Evolutionary conservation across 192 early-diverging fungal genomes (phyloP), one percentile per base, ranked within the genome.

Genomic region (Kappamyces sp.): DNA sequence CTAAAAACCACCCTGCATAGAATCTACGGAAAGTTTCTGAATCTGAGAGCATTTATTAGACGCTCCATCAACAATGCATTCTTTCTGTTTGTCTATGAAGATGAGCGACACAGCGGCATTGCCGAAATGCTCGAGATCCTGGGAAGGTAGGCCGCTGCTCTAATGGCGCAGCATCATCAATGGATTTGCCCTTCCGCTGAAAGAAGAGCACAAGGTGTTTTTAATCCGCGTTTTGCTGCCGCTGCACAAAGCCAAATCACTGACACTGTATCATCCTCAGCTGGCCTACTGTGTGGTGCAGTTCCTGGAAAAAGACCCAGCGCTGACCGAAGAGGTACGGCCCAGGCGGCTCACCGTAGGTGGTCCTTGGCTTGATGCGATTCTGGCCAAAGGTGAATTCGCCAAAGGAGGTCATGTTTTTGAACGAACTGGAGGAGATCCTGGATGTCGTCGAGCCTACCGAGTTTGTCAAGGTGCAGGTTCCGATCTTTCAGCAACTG

Each of bases 311-410:
- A 99, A 99, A 71, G 97, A 99, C 64, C 92, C 94, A 2, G 62
- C 83, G 10, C 74, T 99, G 50, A 94, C 94, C 13, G 82, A 87
- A 57, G 90, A 92, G 74, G 89, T 92, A 74, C 52, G 50, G 12
- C 15, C 3, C 5, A 47, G 49, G 38, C 34, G 39, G 9, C 0
- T 39, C 37, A 12, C 38, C 41, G 34, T 51, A 91, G 79, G 90
- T 96, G 40, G 78, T 99, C 36, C 82, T 79, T 65, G 87, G 89
- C 3, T 71, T 99, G 49, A 73, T 99, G 62, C 84, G 92, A 34
- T 98, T 82, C 72, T 99, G 97, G 97, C 97, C 97, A 51, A 98
- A 96, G 72, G 92, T 99, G 46, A 99, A 98, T 79, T 92, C 88
- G 64, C 92, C 93, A 9, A 99, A 99, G 72, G 95, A 99, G 76